A percentile compares a stretch with the other conserved stretches of the same genome.
phyloP scores from a whole-genome alignment of 768 basidiomycete species.

The Lentinula raphanica region DNA sequence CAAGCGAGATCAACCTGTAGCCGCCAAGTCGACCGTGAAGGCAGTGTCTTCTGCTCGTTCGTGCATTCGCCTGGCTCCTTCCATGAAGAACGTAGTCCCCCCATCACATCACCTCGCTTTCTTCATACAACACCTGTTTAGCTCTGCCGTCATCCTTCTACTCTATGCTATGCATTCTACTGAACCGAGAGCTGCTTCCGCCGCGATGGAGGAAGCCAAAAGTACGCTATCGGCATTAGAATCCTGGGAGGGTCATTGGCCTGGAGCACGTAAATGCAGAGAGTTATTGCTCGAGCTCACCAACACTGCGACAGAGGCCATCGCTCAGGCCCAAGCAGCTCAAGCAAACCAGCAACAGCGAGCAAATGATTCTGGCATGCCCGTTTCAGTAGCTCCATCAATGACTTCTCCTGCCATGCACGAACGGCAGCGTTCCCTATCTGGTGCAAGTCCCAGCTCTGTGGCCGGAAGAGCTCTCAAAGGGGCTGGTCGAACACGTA shows the following conservation, averaged over 20 bases:
- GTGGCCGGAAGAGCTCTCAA: constrained; percentile 34
- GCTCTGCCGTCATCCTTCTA: constrained; percentile 80
- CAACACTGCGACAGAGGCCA: constrained; percentile 65
- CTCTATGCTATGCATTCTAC: constrained; percentile 82
- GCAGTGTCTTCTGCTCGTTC: constrained; percentile 82
- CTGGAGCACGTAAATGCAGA: constrained; percentile 83
- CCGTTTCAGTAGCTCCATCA: constrained; percentile 17
- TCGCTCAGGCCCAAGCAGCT: constrained; percentile 31
- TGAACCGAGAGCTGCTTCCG: constrained; percentile 56
- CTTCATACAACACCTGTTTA: constrained; percentile 87
- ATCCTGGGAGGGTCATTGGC: constrained; percentile 84
- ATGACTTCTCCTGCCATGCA: constrained; percentile 29
- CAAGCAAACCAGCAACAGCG: neutral
- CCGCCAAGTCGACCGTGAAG: constrained; percentile 69
- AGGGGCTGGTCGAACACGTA: constrained; percentile 45
- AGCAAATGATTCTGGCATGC: constrained; percentile 20
- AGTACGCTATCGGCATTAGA: constrained; percentile 66
- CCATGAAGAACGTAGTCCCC: constrained; percentile 79
- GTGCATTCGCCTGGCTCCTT: constrained; percentile 80
- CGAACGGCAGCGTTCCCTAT: constrained; percentile 52
- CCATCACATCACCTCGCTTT: constrained; percentile 84
- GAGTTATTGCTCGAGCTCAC: constrained; percentile 69
- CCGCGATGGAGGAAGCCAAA: constrained; percentile 81
- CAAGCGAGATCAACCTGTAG: constrained; percentile 60
- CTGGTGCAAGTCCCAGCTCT: constrained; percentile 37